phyloP scores from a whole-genome alignment of 257 asterid species.

The Ajuga chamaepitys region DNA sequence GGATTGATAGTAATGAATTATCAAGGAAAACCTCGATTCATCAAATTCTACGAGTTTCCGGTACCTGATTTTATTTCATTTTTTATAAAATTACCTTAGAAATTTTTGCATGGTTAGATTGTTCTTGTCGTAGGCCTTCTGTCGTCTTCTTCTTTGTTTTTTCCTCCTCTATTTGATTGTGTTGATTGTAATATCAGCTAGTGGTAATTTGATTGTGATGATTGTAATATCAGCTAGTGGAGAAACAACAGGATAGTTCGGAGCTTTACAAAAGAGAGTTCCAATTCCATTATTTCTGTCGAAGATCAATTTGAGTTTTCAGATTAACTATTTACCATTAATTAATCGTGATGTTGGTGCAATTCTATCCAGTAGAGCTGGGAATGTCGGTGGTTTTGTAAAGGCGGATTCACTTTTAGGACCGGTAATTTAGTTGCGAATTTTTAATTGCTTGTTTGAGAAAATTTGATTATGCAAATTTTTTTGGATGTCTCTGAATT shows the following conservation, averaged over 20 bases:
- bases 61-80: constrained; percentile 18
- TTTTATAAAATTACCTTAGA: not conserved
- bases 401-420: constrained; percentile 77
- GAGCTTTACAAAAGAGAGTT: constrained; percentile 63
- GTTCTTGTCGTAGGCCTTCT: not conserved
- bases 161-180: too few relatives aligned
- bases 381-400: constrained; percentile 72
- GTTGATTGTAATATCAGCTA: too few relatives aligned
- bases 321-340: not conserved
- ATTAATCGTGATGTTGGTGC: constrained; percentile 22
- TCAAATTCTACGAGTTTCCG: constrained; percentile 80
- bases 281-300: not conserved
- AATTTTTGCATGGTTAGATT: not conserved
- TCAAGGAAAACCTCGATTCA: constrained; percentile 91
- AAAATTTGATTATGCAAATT: not conserved
- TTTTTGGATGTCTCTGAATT: too few relatives aligned
- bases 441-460: constrained; percentile 7
- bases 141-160: too few relatives aligned
- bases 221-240: constrained; percentile 55
- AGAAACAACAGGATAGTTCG: constrained; percentile 95
- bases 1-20: constrained; percentile 90
- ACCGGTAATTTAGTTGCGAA: constrained; percentile 32
- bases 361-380: constrained; percentile 82
- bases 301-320: not conserved
- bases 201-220: too few relatives aligned